A percentile compares a stretch with the other conserved stretches of the same genome.
These are phyloP conservation scores for Fusarium annulatum DNA, from an alignment of 2,329 filamentous ascomycete species.

Conservation along the genomic window DNA sequence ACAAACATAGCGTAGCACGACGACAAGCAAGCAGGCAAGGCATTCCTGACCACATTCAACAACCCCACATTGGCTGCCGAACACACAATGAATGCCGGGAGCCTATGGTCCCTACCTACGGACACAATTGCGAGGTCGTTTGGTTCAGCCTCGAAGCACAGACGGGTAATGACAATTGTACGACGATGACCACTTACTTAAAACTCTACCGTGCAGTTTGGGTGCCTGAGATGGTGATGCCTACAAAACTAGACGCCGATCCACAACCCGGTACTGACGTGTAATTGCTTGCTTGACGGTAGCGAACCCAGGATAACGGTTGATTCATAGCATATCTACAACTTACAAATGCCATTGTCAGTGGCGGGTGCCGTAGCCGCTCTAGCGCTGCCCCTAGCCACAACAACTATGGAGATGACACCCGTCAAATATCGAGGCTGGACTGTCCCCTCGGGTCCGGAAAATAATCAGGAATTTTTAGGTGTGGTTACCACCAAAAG, in stretches of 20 bases:
- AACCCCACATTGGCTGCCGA: conserved; percentile 32
- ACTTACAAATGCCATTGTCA: conserved; percentile 42
- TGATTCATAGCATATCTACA: conserved; percentile 39
- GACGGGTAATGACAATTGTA: conserved; percentile 1
- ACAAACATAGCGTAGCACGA: conserved; percentile 21
- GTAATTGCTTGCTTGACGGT: conserved; percentile 36
- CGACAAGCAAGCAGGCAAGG: conserved; percentile 17
- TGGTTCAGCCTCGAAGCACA: conserved; percentile 15
- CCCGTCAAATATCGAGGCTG: conserved; percentile 40
- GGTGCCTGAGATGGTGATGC: background rate
- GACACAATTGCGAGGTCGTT: conserved; percentile 6
- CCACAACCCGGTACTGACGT: conserved; percentile 33
- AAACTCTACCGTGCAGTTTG: background rate
- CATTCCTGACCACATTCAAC: conserved; percentile 24
- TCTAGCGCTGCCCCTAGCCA: conserved; percentile 43
- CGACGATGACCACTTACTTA: background rate
- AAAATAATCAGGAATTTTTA: too few relatives aligned
- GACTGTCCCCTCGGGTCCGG: background rate
- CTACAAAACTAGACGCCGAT: conserved; percentile 15
- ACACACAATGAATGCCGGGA: conserved; percentile 34
- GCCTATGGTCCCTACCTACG: conserved; percentile 4
- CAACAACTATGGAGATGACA: conserved; percentile 42
- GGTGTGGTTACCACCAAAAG: too few relatives aligned
- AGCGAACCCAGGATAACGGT: conserved; percentile 33
- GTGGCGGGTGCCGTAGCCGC: conserved; percentile 46